Conservation (phyloP, 2,329 filamentous ascomycete genomes). For the Colletotrichum acutatum region DNA sequence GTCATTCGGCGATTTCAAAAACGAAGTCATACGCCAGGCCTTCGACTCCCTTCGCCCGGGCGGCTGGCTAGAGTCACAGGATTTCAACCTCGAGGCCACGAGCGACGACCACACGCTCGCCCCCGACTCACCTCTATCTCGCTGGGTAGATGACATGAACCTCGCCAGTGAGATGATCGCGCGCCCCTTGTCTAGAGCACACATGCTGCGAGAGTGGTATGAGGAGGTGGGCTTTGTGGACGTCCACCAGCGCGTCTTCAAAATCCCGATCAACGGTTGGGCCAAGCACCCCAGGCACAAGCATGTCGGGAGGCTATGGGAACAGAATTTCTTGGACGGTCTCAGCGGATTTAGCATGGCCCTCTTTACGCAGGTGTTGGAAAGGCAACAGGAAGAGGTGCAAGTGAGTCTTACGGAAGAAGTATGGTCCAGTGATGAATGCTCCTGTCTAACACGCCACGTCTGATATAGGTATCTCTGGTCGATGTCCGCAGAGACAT, state of each 20-base stretch:
- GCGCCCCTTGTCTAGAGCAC: conserved; percentile 50
- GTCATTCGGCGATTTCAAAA: conserved; percentile 60
- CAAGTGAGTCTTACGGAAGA: conserved; percentile 56
- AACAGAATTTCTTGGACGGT: conserved; percentile 54
- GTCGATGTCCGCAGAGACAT: conserved; percentile 61
- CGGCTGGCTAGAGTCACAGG: conserved; percentile 67
- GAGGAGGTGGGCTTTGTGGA: conserved; percentile 65
- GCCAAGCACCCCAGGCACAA: conserved; percentile 56
- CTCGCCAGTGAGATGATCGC: conserved; percentile 49
- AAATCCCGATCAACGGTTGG: conserved; percentile 66
- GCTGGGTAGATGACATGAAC: conserved; percentile 54
- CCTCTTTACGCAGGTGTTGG: conserved; percentile 53
- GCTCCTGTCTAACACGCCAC: no score
- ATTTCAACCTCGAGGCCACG: conserved; percentile 49
- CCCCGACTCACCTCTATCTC: conserved; percentile 48
- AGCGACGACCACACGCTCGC: conserved; percentile 60
- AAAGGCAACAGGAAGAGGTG: conserved; percentile 56
- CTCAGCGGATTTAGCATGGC: conserved; percentile 57
- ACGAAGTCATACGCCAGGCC: conserved; percentile 62
- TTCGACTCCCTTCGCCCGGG: conserved; percentile 61
- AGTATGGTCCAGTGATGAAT: no score
- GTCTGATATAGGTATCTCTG: conserved; percentile 52
- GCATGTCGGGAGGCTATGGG: conserved; percentile 57
- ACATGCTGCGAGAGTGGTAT: conserved; percentile 49
- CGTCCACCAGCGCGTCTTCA: conserved; percentile 62